These are phyloP conservation scores for Fusarium armeniacum DNA, from an alignment of 2,329 filamentous ascomycete genomes.

Conservation along the genomic window DNA sequence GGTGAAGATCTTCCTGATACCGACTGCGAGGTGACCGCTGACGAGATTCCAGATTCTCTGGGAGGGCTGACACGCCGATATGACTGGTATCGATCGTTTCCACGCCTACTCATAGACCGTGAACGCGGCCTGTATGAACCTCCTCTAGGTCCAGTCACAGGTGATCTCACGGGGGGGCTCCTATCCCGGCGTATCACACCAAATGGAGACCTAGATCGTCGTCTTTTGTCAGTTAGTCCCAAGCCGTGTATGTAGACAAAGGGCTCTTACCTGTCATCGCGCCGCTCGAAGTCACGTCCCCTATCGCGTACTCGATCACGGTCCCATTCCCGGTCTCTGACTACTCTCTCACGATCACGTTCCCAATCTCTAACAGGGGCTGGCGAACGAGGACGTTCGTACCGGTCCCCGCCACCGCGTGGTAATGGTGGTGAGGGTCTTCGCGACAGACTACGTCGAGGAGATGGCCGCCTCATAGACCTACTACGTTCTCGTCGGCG, in stretches of 20 bases:
- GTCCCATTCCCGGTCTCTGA: conserved; percentile 52
- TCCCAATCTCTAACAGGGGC: conserved; percentile 57
- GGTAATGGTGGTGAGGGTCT: conserved; percentile 53
- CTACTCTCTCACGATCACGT: conserved; percentile 51
- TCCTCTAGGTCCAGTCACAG: conserved; percentile 53
- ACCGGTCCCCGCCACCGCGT: conserved; percentile 54
- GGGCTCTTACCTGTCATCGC: conserved; percentile 58
- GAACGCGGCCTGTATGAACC: conserved; percentile 68
- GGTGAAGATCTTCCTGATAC: conserved; percentile 68
- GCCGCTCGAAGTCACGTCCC: conserved; percentile 57
- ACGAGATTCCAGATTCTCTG: conserved; percentile 65
- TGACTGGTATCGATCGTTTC: conserved; percentile 59
- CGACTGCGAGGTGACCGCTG: conserved; percentile 65
- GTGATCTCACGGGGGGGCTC: conserved; percentile 51
- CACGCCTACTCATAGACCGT: conserved; percentile 64
- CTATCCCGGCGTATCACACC: conserved; percentile 55
- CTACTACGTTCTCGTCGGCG: conserved; percentile 56
- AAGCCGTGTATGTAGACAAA: background rate
- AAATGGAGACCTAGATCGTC: conserved; percentile 69
- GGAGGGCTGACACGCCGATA: conserved; percentile 64
- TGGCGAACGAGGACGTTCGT: conserved; percentile 58
- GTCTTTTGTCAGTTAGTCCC: conserved; percentile 55
- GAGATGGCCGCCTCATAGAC: conserved; percentile 57
- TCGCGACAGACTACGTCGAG: conserved; percentile 57
- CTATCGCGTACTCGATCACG: conserved; percentile 52